Percentiles rank a stretch among this genome's conserved stretches.
phyloP scores from a whole-genome alignment of 2,329 filamentous ascomycete species.

The Apiospora sp. region DNA sequence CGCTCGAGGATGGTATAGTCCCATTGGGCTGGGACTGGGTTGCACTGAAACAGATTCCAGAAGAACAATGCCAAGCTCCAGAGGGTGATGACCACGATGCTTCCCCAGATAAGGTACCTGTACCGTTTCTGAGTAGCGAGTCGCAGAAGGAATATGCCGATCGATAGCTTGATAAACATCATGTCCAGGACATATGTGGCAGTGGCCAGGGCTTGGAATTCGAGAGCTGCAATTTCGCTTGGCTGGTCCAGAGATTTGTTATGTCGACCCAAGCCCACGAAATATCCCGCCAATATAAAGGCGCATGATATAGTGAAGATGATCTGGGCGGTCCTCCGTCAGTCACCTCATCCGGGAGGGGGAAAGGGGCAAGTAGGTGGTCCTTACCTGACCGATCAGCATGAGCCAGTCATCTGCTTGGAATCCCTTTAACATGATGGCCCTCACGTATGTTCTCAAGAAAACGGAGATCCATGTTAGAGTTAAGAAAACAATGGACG shows the following conservation, averaged over 20 bases:
- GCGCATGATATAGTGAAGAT: conserved; percentile 57
- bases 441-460: conserved; percentile 40
- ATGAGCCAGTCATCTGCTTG: conserved; percentile 63
- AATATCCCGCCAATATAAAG: conserved; percentile 54
- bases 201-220: conserved; percentile 61
- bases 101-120: conserved; percentile 55
- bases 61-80: conserved; percentile 59
- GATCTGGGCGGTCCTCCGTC: conserved; percentile 40
- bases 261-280: conserved; percentile 55
- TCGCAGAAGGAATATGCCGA: conserved; percentile 59
- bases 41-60: conserved; percentile 58
- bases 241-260: conserved; percentile 52
- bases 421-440: conserved; percentile 46
- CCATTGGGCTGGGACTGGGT: conserved; percentile 57
- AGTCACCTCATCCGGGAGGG: background rate
- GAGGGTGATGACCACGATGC: conserved; percentile 54
- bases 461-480: conserved; percentile 42
- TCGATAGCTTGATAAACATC: conserved; percentile 65
- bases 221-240: conserved; percentile 54
- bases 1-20: conserved; percentile 53
- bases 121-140: conserved; percentile 56
- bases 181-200: conserved; percentile 60
- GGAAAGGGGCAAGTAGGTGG: conserved; percentile 27
- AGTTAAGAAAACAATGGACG: conserved; percentile 47
- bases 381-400: conserved; percentile 54